Evolutionary conservation across 176 grass and related monocot genomes (phyloP).

Genomic region (Saccharum spontaneum): DNA sequence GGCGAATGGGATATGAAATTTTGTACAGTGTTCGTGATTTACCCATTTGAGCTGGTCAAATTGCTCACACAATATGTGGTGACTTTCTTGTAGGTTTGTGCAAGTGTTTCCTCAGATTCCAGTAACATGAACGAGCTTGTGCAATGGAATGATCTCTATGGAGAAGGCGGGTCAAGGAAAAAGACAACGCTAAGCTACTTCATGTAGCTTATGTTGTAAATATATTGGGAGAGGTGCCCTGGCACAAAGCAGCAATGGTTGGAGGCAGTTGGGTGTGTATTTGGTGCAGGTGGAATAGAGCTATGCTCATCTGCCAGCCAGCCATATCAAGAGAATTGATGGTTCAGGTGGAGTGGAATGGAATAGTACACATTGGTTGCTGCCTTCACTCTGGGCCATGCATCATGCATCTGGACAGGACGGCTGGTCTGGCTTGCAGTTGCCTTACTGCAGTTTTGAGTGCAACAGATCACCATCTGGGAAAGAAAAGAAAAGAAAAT

Average conservation of each 20-base stretch:
- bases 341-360: background rate
- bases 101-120: constrained; percentile 91
- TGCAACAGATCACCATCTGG: background rate
- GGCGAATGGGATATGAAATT: background rate
- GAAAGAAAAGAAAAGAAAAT: background rate
- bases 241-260: constrained; percentile 13
- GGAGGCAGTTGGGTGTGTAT: constrained; percentile 19
- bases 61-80: constrained; percentile 21
- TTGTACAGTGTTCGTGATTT: background rate
- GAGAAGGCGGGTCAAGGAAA: constrained; percentile 95
- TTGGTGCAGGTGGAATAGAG: background rate
- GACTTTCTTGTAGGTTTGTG: constrained; percentile 67
- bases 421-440: background rate
- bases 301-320: constrained; percentile 1
- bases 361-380: constrained; percentile 6
- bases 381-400: background rate
- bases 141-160: constrained; percentile 92
- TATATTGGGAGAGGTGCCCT: constrained; percentile 26
- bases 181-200: constrained; percentile 92
- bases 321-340: background rate
- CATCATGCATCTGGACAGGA: background rate
- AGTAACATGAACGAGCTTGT: constrained; percentile 87
- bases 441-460: no score
- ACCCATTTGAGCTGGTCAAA: background rate
- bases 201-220: constrained; percentile 66